phyloP scores from a whole-genome alignment of 306 rosid species.

The Acacia melanoxylon region DNA sequence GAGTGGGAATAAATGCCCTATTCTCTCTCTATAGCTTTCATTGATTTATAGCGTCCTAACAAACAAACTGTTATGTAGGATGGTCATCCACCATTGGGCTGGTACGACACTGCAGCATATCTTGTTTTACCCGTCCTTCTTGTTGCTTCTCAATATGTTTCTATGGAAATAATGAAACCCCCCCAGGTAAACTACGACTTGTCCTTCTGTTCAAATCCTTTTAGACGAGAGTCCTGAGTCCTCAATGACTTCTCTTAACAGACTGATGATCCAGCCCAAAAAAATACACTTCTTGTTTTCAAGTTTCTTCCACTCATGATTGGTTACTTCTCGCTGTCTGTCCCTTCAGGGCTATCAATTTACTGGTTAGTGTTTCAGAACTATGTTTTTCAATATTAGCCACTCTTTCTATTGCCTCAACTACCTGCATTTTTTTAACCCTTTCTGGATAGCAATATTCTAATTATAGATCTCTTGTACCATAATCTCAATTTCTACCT shows the following conservation, averaged over 20 bases:
- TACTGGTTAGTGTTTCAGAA: slow-evolving; percentile 82
- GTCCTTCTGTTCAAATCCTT: slow-evolving; percentile 27
- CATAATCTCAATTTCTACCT: not conserved
- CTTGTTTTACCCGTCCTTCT: slow-evolving; percentile 96
- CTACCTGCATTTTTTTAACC: not conserved
- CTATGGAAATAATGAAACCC: slow-evolving; percentile 99
- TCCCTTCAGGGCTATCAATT: slow-evolving; percentile 96
- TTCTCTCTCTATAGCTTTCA: slow-evolving; percentile 14
- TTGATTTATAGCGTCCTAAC: slow-evolving; percentile 16
- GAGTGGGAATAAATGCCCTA: slow-evolving; percentile 13
- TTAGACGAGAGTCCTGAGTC: slow-evolving; percentile 30
- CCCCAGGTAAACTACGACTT: slow-evolving; percentile 68
- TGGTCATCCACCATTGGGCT: slow-evolving; percentile 99
- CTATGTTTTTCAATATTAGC: not conserved
- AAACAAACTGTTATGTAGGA: slow-evolving; percentile 58
- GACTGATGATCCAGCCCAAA: slow-evolving; percentile 93
- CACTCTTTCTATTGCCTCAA: slow-evolving; percentile 4
- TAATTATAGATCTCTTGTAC: slow-evolving; percentile 4
- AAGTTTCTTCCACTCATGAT: slow-evolving; percentile 99
- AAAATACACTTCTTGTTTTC: slow-evolving; percentile 82
- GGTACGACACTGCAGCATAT: slow-evolving; percentile 89
- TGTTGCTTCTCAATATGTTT: slow-evolving; percentile 74
- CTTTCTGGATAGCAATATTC: slow-evolving; percentile 1
- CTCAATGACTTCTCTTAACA: slow-evolving; percentile 53
- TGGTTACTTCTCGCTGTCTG: slow-evolving; percentile 96